Base-by-base conservation (phyloP, 257 asterid genomes). In the Schizonepeta tenuifolia region DNA sequence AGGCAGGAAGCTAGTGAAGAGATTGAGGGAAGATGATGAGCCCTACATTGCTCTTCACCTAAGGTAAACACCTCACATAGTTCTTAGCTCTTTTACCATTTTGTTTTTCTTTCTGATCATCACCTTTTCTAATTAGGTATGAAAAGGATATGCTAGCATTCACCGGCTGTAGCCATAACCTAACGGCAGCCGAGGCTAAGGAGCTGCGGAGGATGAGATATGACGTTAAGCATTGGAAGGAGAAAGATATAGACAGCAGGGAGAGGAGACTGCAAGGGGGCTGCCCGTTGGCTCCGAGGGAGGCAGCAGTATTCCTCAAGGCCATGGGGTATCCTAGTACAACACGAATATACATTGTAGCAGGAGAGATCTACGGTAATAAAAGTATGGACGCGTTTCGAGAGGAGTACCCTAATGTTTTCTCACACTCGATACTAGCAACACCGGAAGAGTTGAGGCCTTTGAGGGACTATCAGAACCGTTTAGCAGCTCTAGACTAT, bases 81-180 rank as follows among this genome's bases (percentile, higher is more conserved):
- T n/a, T 43, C 3, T 43, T n/a, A n/a, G 55, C 3, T 49, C 55
- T 49, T n/a, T n/a, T 49, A 49, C 22, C 22, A 28, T 4, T 11
- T 54, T 70, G 44, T 56, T 6, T 12, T 43, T 43, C 15, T 38
- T 55, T 51, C 59, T 53, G 17, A 33, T 51, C 74, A 88, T 85
- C 2, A 4, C 33, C 0, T 40, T 60, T 72, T 54, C 46, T 70
- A 4, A 35, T 47, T 71, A 88, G 95, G 67, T 89, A 89, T 24
- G 96, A 89, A 79, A 87, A 89, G 71, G 96, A 89, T 46, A 87
- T 89, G 96, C 82, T 89, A 13, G 93, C 96, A 6, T 89, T 89
- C 81, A 89, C 96, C 0, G 96, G 93, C 44, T 89, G 96, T 81
- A 89, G 88, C 84, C 85, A 83, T 54, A 81, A 80, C 60, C 72